Conservation (phyloP, 2,329 filamentous ascomycete genomes). For the Grosmannia huntii region DNA sequence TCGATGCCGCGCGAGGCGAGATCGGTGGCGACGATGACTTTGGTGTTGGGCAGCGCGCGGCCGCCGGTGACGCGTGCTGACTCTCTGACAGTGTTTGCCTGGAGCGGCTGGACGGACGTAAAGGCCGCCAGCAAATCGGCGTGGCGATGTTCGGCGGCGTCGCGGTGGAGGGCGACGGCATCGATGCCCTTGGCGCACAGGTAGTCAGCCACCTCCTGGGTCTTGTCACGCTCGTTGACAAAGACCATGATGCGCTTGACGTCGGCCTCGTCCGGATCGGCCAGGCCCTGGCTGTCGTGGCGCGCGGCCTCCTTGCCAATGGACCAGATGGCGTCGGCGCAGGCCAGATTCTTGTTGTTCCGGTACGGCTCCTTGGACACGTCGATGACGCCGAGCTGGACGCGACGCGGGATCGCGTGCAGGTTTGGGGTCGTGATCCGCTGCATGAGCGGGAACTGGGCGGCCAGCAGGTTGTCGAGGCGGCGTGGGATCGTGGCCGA, state of each 20-base stretch:
- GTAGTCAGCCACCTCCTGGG: conserved; percentile 67
- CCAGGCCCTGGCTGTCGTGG: conserved; percentile 30
- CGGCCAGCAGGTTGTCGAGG: conserved; percentile 72
- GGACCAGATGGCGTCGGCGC: conserved; percentile 87
- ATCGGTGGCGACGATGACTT: conserved; percentile 90
- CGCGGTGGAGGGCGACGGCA: conserved; percentile 71
- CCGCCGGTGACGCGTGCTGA: conserved; percentile 15
- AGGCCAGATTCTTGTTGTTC: conserved; percentile 85
- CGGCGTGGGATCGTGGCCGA: conserved; percentile 90
- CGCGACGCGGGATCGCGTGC: conserved; percentile 86
- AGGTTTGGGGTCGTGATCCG: conserved; percentile 91
- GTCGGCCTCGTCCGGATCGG: conserved; percentile 47
- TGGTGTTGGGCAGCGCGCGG: conserved; percentile 58
- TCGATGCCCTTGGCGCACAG: conserved; percentile 78
- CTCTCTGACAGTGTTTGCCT: conserved; percentile 13
- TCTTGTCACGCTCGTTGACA: conserved; percentile 24
- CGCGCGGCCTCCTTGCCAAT: conserved; percentile 64
- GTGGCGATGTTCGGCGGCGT: conserved; percentile 66
- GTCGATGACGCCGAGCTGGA: conserved; percentile 88
- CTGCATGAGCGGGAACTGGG: conserved; percentile 68
- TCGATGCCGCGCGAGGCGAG: conserved; percentile 88
- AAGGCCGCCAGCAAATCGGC: conserved; percentile 67
- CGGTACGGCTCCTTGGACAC: conserved; percentile 85
- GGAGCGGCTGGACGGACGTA: conserved; percentile 38
- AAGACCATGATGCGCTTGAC: conserved; percentile 55